Base-by-base conservation (phyloP, 768 basidiomycete genomes). In the Lactarius trivialis region DNA sequence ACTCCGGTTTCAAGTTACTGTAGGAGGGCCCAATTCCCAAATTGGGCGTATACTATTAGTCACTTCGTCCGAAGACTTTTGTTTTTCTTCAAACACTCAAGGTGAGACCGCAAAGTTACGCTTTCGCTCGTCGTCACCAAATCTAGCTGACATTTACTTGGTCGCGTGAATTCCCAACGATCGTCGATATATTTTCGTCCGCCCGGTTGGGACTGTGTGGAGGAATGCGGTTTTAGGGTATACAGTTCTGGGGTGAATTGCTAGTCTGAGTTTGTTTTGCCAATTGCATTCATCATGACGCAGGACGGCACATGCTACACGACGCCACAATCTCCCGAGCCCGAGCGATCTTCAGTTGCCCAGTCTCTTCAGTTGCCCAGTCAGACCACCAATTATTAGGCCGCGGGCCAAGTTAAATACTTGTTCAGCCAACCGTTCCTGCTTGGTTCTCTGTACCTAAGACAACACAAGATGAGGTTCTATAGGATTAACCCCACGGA, bases 251-350 rank as follows among this genome's bases (percentile, higher is more conserved):
- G 21, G 11, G 21, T 24, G 43, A n/a, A 45, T 12, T 9, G 43
- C 21, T 45, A 56, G 60, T 51, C 48, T 56, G 60, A 51, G 36
- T 56, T 61, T 56, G 49, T 51, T 39, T 19, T 39, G 12, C n/a
- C 21, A 45, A 12, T 39, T 39, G 39, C 7, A 6, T 19, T 6
- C 7, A 17, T 15, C 15, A 19, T 12, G 2, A 9, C n/a, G 12
- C 21, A 21, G 4, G n/a, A 39, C 4, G 43, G 21, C 43, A 45
- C 21, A 45, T 45, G 21, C 24, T 2, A 48, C 45, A 48, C 45
- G 6, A 48, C 21, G 45, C 45, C 12, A 24, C 12, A 48, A 48
- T 48, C 45, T 21, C 12, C 21, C 14, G 12, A 39, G 2, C 12
- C 21, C 14, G 12, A 39, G 2, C 14, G 36, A 24, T 51, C 48